Evolutionary conservation across 179 eudicot genomes (phyloP).

Genomic region (Silene coronaria): DNA sequence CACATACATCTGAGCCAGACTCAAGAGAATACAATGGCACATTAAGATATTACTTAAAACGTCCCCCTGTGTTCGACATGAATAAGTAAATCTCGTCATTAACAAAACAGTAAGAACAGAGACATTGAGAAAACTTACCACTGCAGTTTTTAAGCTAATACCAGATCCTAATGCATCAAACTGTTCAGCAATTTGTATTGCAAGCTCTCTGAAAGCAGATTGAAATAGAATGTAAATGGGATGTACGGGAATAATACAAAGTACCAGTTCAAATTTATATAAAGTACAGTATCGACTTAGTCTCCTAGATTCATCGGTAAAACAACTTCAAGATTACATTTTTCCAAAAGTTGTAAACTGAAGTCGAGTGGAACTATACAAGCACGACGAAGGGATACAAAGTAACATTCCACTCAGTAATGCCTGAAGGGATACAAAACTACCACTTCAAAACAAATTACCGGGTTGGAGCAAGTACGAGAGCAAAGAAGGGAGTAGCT

Average conservation of each 20-base stretch:
- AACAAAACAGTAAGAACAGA: background rate
- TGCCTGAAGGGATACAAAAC: no score
- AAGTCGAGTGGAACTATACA: background rate
- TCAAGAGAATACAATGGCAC: background rate
- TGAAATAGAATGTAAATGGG: background rate
- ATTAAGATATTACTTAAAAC: background rate
- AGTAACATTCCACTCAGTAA: background rate
- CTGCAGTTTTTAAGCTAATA: conserved; percentile 74
- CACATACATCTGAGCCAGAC: background rate
- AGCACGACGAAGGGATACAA: no score
- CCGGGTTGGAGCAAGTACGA: conserved; percentile 90
- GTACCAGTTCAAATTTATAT: background rate
- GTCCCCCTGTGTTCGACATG: background rate
- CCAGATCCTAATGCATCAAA: conserved; percentile 89
- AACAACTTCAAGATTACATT: background rate
- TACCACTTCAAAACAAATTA: conserved; percentile 18
- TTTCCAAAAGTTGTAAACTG: no score
- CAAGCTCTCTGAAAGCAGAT: conserved; percentile 59
- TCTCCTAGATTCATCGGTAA: background rate
- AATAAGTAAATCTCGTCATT: background rate
- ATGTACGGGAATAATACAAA: background rate
- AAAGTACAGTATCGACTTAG: background rate
- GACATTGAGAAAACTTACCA: conserved; percentile 40
- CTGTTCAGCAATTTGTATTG: conserved; percentile 91
- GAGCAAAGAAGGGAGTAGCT: conserved; percentile 70